Percentiles rank a stretch among this genome's conserved stretches.
Evolutionary conservation across 306 rosid species (phyloP).

Genomic region (Geum urbanum): DNA sequence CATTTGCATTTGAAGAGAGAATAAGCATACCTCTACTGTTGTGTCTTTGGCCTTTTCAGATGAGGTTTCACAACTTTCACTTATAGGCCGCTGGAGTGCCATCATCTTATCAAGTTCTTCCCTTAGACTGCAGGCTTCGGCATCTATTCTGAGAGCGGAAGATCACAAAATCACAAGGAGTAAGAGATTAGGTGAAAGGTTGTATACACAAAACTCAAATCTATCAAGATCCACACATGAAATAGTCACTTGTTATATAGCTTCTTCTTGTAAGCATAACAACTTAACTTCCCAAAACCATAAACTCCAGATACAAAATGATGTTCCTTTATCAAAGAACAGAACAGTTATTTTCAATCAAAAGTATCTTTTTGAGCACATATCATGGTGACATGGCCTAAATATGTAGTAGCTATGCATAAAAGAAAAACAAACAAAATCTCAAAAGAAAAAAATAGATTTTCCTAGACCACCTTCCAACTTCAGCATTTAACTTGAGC

Average conservation of each 20-base stretch:
- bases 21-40: conserved; percentile 44
- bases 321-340: conserved; percentile 10
- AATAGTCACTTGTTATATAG: conserved; percentile 7
- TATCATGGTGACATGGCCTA: background rate
- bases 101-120: conserved; percentile 55
- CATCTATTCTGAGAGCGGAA: conserved; percentile 75
- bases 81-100: conserved; percentile 22
- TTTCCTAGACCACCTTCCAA: conserved; percentile 59
- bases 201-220: background rate
- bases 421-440: no score
- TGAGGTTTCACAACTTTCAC: conserved; percentile 32
- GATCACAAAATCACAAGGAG: conserved; percentile 24
- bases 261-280: conserved; percentile 8
- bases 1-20: background rate
- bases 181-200: conserved; percentile 20
- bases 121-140: conserved; percentile 58
- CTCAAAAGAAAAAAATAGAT: background rate
- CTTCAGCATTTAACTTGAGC: conserved; percentile 72
- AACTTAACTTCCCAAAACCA: conserved; percentile 7
- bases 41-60: conserved; percentile 20
- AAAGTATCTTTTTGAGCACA: conserved; percentile 6
- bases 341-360: conserved; percentile 6
- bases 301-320: background rate
- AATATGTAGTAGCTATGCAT: conserved; percentile 15
- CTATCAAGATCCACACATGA: conserved; percentile 4